Evolutionary conservation across 805 yeast genomes (phyloP), one percentile per base, ranked within the genome.

Genomic region (Pachysolen tannophilus): DNA sequence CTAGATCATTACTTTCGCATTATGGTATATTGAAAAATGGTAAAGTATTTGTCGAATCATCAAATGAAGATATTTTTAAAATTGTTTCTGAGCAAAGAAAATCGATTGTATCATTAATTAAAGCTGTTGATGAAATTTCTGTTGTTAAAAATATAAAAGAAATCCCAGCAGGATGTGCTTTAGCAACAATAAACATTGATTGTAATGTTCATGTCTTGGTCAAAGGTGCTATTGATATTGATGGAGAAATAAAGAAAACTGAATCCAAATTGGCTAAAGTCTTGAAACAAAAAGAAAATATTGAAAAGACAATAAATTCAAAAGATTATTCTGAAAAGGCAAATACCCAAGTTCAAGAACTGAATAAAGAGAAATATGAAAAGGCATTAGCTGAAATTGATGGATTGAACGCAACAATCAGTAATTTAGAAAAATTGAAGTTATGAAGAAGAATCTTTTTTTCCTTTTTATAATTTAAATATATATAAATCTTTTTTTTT

Each of bases 161-260:
- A 17, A 74, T 87, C 42, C 97, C 97, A 47, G 75, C 77, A 41
- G 98, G 98, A 30, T 84, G 95, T 59, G 96, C 90, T 28, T 72
- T 87, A 45, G 78, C 77, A 47, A 74, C 94, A 38, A 85, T 90
- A 39, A 74, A 76, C 40, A 81, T 94, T 32, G 82, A 75, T 37
- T 78, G 85, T 56, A 80, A 77, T 41, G 97, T 88, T 15, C 95
- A 86, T 51, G 75, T 90, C 20, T 69, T 92, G 56, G 96, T 90
- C 39, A 88, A 86, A 69, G 98, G 97, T 36, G 88, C 82, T 55
- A 78, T 92, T 47, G 97, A 90, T 58, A 73, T 88, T 47, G 97
- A 87, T 50, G 82, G 82, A 37, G 97, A 92, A 65, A 83, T 92
- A 50, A 54, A 67, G 47, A 92, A 90, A 71, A 92, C 87, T 26